Evolutionary conservation across 768 basidiomycete genomes (phyloP).

Genomic region (Mycena vitilis): DNA sequence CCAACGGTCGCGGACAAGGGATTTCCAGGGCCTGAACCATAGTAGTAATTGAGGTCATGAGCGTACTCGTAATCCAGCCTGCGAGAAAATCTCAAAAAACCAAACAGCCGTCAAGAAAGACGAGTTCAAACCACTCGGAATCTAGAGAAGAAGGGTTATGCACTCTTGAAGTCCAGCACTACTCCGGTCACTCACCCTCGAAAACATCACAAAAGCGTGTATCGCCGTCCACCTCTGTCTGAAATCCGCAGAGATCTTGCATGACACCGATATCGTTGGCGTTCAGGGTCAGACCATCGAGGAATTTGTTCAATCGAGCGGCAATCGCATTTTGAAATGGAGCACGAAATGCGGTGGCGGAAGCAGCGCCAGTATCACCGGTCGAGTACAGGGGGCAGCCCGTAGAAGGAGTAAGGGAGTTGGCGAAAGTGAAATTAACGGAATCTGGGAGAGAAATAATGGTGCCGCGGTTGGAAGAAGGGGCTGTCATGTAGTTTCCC

Average conservation of each 20-base stretch:
- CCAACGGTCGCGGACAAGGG: slow-evolving; percentile 53
- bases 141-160: slow-evolving; percentile 36
- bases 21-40: slow-evolving; percentile 60
- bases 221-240: slow-evolving; percentile 51
- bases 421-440: slow-evolving; percentile 54
- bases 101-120: background rate
- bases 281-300: slow-evolving; percentile 49
- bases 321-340: slow-evolving; percentile 50
- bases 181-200: slow-evolving; percentile 40
- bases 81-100: background rate
- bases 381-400: slow-evolving; percentile 51
- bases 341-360: slow-evolving; percentile 46
- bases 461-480: slow-evolving; percentile 47
- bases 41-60: slow-evolving; percentile 59
- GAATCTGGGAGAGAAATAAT: slow-evolving; percentile 54
- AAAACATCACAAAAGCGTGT: slow-evolving; percentile 56
- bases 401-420: slow-evolving; percentile 55
- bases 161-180: background rate
- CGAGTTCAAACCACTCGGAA: slow-evolving; percentile 49
- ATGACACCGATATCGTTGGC: slow-evolving; percentile 53
- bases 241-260: slow-evolving; percentile 59
- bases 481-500: slow-evolving; percentile 50
- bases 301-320: slow-evolving; percentile 47
- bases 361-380: slow-evolving; percentile 44
- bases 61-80: slow-evolving; percentile 55